Percentiles rank a stretch among this genome's conserved stretches.
Conservation (phyloP, 176 grass and related monocot genomes). For the Oryza glaberrima region DNA sequence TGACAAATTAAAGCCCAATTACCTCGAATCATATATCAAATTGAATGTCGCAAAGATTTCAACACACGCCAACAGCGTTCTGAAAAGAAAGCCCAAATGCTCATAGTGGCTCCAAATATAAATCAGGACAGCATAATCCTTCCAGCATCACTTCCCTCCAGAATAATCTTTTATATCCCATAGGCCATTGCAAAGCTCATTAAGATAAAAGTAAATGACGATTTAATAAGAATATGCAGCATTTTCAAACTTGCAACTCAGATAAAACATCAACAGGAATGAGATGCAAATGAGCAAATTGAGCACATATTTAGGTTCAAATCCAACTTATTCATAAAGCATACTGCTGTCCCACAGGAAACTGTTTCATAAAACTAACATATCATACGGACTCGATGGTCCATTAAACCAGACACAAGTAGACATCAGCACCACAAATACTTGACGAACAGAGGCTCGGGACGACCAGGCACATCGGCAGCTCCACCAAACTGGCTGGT, state of each 20-base stretch:
- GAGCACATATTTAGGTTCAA: background rate
- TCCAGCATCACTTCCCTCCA: background rate
- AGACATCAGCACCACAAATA: background rate
- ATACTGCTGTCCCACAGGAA: background rate
- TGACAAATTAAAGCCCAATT: too few species aligned
- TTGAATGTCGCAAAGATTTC: too few species aligned
- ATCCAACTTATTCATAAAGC: conserved; percentile 28
- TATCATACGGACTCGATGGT: background rate
- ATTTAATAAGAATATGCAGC: background rate
- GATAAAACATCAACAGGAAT: background rate
- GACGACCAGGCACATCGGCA: conserved; percentile 35
- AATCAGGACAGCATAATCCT: too few species aligned
- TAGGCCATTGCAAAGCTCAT: background rate
- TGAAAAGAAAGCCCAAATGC: too few species aligned
- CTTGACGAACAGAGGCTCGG: background rate
- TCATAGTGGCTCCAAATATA: too few species aligned
- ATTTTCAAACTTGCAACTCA: background rate
- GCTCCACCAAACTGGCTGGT: background rate
- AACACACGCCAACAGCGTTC: too few species aligned
- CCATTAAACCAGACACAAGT: background rate
- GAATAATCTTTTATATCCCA: background rate
- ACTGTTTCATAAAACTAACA: background rate
- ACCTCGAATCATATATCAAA: too few species aligned
- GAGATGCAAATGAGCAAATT: background rate
- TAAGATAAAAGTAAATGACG: too few species aligned